Conservation (phyloP, 2,329 filamentous ascomycete species). For the Ophiocordyceps sinensis region DNA sequence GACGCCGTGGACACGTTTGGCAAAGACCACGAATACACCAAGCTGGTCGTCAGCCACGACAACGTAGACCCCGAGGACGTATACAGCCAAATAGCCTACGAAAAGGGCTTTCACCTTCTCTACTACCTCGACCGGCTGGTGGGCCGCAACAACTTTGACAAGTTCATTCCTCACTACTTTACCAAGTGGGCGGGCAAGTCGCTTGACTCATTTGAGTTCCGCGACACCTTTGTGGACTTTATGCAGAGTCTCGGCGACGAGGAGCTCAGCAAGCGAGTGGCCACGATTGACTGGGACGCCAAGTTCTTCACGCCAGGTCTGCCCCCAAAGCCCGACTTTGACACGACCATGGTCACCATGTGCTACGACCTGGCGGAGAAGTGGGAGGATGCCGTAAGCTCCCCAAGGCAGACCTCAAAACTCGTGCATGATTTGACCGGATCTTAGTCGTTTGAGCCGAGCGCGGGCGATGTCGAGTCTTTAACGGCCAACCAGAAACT, state of each 20-base stretch:
- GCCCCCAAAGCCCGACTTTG: slow-evolving; percentile 81
- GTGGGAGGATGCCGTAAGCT: slow-evolving; percentile 51
- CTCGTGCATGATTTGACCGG: slow-evolving; percentile 1
- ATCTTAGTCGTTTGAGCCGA: slow-evolving; percentile 45
- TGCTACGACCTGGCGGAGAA: slow-evolving; percentile 72
- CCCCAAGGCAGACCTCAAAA: slow-evolving; percentile 11
- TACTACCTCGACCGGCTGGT: slow-evolving; percentile 81
- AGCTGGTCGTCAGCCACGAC: slow-evolving; percentile 74
- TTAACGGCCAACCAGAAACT: slow-evolving; percentile 82
- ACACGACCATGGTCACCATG: slow-evolving; percentile 72
- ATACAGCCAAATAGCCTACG: slow-evolving; percentile 84
- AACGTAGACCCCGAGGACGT: slow-evolving; percentile 91
- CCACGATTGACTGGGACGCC: slow-evolving; percentile 72
- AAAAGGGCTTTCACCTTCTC: slow-evolving; percentile 92
- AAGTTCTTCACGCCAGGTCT: slow-evolving; percentile 83
- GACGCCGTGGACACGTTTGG: slow-evolving; percentile 71
- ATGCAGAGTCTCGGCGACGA: slow-evolving; percentile 54
- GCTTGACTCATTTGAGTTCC: slow-evolving; percentile 90
- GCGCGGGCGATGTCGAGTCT: slow-evolving; percentile 49
- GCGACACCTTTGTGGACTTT: slow-evolving; percentile 72
- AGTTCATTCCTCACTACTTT: slow-evolving; percentile 94
- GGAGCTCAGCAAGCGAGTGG: slow-evolving; percentile 47
- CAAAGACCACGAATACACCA: slow-evolving; percentile 80
- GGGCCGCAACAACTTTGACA: slow-evolving; percentile 77
- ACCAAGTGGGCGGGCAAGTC: slow-evolving; percentile 71